These are phyloP conservation scores for Suillus cothurnatus DNA, from an alignment of 768 basidiomycete genomes.

Conservation along the genomic window DNA sequence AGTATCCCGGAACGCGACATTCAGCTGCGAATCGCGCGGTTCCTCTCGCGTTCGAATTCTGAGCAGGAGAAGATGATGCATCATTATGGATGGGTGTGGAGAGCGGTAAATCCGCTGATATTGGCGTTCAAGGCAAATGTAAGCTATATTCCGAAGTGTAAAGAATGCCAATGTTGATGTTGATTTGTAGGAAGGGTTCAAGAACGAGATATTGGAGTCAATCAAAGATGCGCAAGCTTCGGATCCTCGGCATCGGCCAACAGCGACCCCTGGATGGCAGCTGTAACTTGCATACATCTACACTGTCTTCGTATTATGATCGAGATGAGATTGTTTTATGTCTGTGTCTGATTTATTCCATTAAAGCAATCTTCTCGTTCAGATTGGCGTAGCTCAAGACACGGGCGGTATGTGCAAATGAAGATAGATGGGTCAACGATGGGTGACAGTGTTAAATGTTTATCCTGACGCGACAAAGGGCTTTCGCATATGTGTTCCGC, in stretches of 20 bases:
- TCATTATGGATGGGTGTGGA: conserved; percentile 55
- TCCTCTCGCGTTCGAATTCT: conserved; percentile 33
- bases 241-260: conserved; percentile 24
- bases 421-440: not conserved
- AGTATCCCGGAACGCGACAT: conserved; percentile 40
- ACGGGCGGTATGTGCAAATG: not conserved
- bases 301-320: not conserved
- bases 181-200: conserved; percentile 22
- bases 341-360: not conserved
- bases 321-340: not conserved
- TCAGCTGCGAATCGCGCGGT: conserved; percentile 52
- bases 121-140: conserved; percentile 45
- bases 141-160: conserved; percentile 19
- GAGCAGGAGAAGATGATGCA: conserved; percentile 49
- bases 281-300: not conserved
- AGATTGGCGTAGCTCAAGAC: not conserved
- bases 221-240: conserved; percentile 20
- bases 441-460: not conserved
- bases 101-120: conserved; percentile 47
- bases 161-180: not conserved
- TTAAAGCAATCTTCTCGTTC: not conserved
- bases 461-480: not conserved
- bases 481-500: not conserved
- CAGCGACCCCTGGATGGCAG: not conserved
- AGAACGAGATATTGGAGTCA: conserved; percentile 20